Base-by-base conservation (phyloP, 2,329 filamentous ascomycete genomes). In the Magnaporthiopsis rhizophila region DNA sequence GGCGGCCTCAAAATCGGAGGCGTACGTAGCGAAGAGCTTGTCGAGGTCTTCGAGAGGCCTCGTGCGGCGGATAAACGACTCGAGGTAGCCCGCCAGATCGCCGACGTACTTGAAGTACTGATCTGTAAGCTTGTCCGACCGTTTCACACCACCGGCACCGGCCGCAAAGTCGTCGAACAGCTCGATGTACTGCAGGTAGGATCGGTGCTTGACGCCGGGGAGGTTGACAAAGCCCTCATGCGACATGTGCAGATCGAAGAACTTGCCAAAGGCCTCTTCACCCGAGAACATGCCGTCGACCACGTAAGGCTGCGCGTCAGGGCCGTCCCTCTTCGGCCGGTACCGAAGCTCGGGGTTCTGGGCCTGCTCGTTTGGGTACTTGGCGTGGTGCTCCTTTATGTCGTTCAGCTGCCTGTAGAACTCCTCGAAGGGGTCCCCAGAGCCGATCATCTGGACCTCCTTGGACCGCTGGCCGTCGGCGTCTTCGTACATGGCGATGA, bases 281-380 rank as follows among this genome's bases (percentile, higher is more conserved):
- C 95, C 95, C 0, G 92, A 96, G 76, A 99, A 99, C 80, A 98
- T 89, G 65, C 86, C 87, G 72, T 98, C 94, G 61, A 97, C 88
- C 63, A 93, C 86, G 58, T 85, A 86, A 4, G 84, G 81, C 64
- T 85, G 76, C 1, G 82, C 79, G 15, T 82, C 83, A 58, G 83
- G 79, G 24, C 62, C 62, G 36, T 57, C 45, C 65, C 83, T 85
- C 72, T 87, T 83, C 59, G 78, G 83, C 75, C 92, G 92, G 80
- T 99, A 99, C 50, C 93, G 90, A 69, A 89, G 86, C 78, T 99
- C 96, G 18, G 97, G 86, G 71, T 98, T 97, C 76, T 99, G 95
- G 61, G 96, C 91, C 36, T 91, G 92, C 74, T 97, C 92, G 77
- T 96, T 96, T 1, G 94, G 94, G 72, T 99, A 97, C 70, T 89